Evolutionary conservation across 208 protist species (phyloP).

Genomic region (Spironucleus salmonicida): DNA sequence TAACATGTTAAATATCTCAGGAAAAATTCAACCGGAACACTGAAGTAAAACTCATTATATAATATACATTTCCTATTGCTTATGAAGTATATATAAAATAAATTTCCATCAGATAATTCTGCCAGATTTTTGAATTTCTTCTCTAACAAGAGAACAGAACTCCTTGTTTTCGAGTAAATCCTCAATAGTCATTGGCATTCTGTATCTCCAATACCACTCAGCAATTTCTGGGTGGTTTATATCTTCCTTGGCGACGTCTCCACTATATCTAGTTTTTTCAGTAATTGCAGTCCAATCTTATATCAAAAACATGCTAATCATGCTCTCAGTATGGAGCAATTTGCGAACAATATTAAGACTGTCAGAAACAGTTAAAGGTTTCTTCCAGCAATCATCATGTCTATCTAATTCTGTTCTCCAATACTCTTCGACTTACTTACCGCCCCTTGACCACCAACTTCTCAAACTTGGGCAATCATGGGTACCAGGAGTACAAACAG

Average conservation of each 20-base stretch:
- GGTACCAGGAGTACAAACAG: slow-evolving; percentile 37
- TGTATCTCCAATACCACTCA: slow-evolving; percentile 42
- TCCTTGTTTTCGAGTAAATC: slow-evolving; percentile 30
- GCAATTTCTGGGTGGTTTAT: slow-evolving; percentile 40
- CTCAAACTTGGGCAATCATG: slow-evolving; percentile 39
- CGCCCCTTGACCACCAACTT: slow-evolving; percentile 36
- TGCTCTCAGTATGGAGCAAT: slow-evolving; percentile 32
- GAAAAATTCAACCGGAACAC: too few species aligned
- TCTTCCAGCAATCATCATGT: neutral
- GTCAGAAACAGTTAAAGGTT: neutral
- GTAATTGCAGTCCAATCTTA: slow-evolving; percentile 34
- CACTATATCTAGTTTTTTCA: neutral
- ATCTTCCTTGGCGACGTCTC: slow-evolving; percentile 29
- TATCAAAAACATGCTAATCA: slow-evolving; percentile 39
- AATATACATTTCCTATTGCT: too few species aligned
- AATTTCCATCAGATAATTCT: neutral
- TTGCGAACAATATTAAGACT: slow-evolving; percentile 31
- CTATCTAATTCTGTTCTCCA: neutral
- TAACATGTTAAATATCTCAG: too few species aligned
- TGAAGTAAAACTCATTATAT: too few species aligned
- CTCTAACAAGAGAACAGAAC: neutral
- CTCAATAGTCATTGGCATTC: slow-evolving; percentile 39
- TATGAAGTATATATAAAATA: neutral
- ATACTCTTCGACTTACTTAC: neutral
- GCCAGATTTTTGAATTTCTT: neutral